Conservation (phyloP, 768 basidiomycete genomes). For the Gloeopeniophorella convolvens region DNA sequence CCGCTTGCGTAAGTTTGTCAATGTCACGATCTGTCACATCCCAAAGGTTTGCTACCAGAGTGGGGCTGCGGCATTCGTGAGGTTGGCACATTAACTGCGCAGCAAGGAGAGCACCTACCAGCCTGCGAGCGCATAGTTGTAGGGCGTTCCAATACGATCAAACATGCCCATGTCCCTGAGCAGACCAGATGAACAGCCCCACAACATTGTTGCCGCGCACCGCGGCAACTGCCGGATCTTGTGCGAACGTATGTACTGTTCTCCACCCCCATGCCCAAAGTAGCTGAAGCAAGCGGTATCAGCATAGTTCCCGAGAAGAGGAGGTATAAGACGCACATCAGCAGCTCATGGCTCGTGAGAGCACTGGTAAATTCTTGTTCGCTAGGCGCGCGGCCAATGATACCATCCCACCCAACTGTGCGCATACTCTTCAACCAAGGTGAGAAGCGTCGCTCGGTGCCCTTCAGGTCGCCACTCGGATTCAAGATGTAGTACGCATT, state of each 20-base stretch:
- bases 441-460: slow-evolving; percentile 77
- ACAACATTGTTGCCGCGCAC: slow-evolving; percentile 95
- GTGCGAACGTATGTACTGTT: slow-evolving; percentile 88
- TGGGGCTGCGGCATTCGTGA: slow-evolving; percentile 44
- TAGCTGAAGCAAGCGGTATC: slow-evolving; percentile 48
- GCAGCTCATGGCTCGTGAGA: slow-evolving; percentile 66
- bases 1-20: slow-evolving; percentile 82
- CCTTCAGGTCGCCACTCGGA: slow-evolving; percentile 82
- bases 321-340: slow-evolving; percentile 63
- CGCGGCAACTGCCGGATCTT: slow-evolving; percentile 71
- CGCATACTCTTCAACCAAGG: slow-evolving; percentile 74
- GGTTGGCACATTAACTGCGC: neutral
- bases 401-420: slow-evolving; percentile 74
- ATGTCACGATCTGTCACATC: slow-evolving; percentile 98
- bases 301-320: neutral
- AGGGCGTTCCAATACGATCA: slow-evolving; percentile 86
- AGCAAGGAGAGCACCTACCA: slow-evolving; percentile 59
- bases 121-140: slow-evolving; percentile 95
- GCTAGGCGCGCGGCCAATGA: slow-evolving; percentile 66
- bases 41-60: slow-evolving; percentile 93
- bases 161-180: slow-evolving; percentile 91
- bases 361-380: slow-evolving; percentile 80
- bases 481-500: slow-evolving; percentile 85
- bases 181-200: slow-evolving; percentile 96
- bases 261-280: slow-evolving; percentile 94